Conservation (phyloP, 2,329 filamentous ascomycete genomes). For the Thielaviopsis populi region DNA sequence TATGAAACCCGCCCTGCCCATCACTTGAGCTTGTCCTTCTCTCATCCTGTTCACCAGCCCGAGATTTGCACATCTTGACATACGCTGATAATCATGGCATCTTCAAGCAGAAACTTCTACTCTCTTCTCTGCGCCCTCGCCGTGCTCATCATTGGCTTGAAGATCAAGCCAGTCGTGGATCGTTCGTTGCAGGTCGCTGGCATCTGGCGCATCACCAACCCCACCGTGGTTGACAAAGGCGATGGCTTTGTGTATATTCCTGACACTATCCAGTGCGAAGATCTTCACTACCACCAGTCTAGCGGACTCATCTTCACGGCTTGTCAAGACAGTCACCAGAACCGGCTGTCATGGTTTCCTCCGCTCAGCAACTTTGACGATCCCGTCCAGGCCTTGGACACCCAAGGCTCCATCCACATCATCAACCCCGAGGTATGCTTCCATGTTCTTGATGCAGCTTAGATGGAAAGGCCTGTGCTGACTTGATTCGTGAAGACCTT, state of each 20-base stretch:
- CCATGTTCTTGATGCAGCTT: background rate
- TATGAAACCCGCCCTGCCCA: background rate
- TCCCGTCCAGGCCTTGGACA: constrained; percentile 24
- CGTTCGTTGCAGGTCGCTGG: constrained; percentile 20
- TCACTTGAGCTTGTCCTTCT: background rate
- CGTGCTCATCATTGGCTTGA: background rate
- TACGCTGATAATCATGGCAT: background rate
- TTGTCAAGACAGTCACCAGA: constrained; percentile 32
- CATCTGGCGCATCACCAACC: constrained; percentile 20
- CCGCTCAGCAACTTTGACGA: constrained; percentile 29
- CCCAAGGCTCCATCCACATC: constrained; percentile 34
- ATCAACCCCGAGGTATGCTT: constrained; percentile 37
- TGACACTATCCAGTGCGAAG: constrained; percentile 43
- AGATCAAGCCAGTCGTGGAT: constrained; percentile 7
- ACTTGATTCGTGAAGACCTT: constrained; percentile 26
- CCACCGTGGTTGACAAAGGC: constrained; percentile 18
- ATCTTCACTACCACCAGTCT: constrained; percentile 39
- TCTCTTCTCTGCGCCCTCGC: background rate
- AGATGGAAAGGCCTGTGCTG: background rate
- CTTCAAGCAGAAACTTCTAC: background rate
- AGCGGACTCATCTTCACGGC: constrained; percentile 39
- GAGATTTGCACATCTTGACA: background rate
- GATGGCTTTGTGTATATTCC: constrained; percentile 30
- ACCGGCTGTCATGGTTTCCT: constrained; percentile 39
- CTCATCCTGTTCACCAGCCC: background rate